These are phyloP conservation scores for Theobroma grandiflorum DNA, from an alignment of 441 rosid genomes.

Conservation along the genomic window DNA sequence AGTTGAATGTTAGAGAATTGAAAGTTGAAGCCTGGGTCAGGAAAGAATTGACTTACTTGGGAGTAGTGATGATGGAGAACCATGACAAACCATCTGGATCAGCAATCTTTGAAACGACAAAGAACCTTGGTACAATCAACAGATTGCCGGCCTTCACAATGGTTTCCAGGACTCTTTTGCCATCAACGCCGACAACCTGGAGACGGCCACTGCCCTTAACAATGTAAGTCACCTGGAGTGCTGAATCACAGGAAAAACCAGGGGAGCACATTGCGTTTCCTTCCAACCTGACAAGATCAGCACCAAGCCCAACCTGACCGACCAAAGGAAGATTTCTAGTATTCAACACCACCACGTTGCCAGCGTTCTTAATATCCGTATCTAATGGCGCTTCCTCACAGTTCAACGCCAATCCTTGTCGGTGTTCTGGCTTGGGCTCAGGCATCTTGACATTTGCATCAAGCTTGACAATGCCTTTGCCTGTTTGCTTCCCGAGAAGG, in stretches of 20 bases:
- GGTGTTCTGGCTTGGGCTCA: constrained; percentile 56
- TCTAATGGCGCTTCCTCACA: constrained; percentile 87
- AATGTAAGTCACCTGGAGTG: constrained; percentile 86
- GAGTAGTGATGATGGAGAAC: constrained; percentile 89
- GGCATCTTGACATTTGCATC: constrained; percentile 61
- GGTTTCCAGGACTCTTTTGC: constrained; percentile 73
- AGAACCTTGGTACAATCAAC: constrained; percentile 92
- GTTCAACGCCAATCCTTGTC: constrained; percentile 70
- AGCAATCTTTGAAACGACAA: constrained; percentile 75
- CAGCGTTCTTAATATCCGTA: constrained; percentile 74
- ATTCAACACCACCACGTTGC: constrained; percentile 83
- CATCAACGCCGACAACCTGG: constrained; percentile 79
- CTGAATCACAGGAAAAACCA: constrained; percentile 91
- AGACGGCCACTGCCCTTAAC: constrained; percentile 84
- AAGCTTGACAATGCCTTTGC: constrained; percentile 73
- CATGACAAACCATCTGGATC: constrained; percentile 81
- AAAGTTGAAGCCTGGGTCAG: neutral
- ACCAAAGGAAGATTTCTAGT: constrained; percentile 85
- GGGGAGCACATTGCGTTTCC: constrained; percentile 91
- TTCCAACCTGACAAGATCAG: constrained; percentile 82
- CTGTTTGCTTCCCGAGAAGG: constrained; percentile 64
- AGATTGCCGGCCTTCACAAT: constrained; percentile 71
- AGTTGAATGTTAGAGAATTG: neutral
- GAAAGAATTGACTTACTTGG: constrained; percentile 57
- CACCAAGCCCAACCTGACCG: constrained; percentile 85